These are phyloP conservation scores for Xylaria polymorpha DNA, from an alignment of 2,329 filamentous ascomycete genomes.

Conservation along the genomic window DNA sequence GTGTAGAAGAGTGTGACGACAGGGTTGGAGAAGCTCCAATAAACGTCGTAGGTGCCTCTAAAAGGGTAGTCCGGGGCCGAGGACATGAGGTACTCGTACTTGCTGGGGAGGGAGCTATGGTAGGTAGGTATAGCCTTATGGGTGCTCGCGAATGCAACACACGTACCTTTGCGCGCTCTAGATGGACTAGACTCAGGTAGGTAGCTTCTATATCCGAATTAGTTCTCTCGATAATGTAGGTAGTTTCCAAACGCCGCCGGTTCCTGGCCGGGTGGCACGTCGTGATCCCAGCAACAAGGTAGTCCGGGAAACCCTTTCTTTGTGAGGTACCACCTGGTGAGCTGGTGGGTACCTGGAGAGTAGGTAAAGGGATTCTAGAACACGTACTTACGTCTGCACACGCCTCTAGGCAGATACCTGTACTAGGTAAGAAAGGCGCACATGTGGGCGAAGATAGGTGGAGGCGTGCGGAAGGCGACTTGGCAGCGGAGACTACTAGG, in stretches of 20 bases:
- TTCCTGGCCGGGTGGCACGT: background rate
- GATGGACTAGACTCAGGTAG: background rate
- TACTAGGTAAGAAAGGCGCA: constrained; percentile 10
- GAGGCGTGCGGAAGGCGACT: constrained; percentile 10
- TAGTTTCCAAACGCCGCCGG: background rate
- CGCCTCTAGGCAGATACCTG: constrained; percentile 6
- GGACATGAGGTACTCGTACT: background rate
- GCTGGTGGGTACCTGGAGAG: background rate
- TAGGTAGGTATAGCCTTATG: constrained; percentile 2
- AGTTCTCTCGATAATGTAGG: background rate
- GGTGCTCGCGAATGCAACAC: background rate
- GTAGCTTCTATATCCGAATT: background rate
- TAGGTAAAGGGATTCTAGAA: background rate
- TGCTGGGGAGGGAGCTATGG: background rate
- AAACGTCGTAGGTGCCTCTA: background rate
- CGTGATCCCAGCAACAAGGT: background rate
- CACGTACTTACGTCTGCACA: background rate
- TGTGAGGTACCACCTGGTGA: background rate
- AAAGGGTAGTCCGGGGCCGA: background rate
- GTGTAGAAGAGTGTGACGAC: constrained; percentile 34
- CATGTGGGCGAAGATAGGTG: constrained; percentile 10
- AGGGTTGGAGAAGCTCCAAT: constrained; percentile 35
- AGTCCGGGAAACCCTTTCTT: background rate
- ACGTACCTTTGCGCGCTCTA: constrained; percentile 2
- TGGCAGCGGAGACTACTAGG: constrained; percentile 16